phyloP scores from a whole-genome alignment of 2,329 filamentous ascomycete species.

The Alternaria burnsii region DNA sequence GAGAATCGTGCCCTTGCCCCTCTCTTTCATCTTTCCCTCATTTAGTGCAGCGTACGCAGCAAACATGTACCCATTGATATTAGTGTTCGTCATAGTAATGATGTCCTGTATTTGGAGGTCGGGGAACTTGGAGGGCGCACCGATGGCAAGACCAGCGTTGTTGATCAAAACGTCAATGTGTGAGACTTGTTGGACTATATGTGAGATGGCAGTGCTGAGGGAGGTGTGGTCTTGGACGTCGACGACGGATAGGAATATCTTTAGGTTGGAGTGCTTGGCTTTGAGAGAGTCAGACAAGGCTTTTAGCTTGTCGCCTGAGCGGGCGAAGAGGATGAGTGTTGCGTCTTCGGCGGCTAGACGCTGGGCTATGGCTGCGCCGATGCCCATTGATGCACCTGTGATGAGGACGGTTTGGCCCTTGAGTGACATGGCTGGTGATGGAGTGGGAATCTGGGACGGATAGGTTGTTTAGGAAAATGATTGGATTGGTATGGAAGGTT shows the following conservation, averaged over 20 bases:
- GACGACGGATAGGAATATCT: constrained; percentile 44
- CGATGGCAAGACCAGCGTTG: constrained; percentile 59
- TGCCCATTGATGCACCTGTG: constrained; percentile 59
- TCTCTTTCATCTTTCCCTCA: constrained; percentile 50
- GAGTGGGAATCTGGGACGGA: not conserved
- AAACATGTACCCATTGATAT: constrained; percentile 60
- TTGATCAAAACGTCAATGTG: constrained; percentile 59
- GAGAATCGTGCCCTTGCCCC: constrained; percentile 55
- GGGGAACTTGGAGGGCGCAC: constrained; percentile 55
- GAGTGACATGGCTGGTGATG: constrained; percentile 34
- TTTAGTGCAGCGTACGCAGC: constrained; percentile 58
- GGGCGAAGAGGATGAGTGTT: constrained; percentile 56
- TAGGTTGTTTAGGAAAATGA: not conserved
- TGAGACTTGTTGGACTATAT: constrained; percentile 38
- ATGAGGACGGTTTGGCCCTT: constrained; percentile 35
- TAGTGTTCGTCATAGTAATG: constrained; percentile 58
- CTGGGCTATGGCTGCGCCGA: constrained; percentile 56
- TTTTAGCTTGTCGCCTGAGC: constrained; percentile 45
- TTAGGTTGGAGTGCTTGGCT: constrained; percentile 15
- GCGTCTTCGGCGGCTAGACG: constrained; percentile 51
- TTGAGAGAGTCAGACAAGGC: constrained; percentile 29
- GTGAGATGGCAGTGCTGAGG: constrained; percentile 36
- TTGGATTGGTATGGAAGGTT: not conserved
- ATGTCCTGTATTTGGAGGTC: constrained; percentile 55
- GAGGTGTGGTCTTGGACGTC: constrained; percentile 45